Conservation (phyloP, 306 rosid species). For the Benincasa hispida region DNA sequence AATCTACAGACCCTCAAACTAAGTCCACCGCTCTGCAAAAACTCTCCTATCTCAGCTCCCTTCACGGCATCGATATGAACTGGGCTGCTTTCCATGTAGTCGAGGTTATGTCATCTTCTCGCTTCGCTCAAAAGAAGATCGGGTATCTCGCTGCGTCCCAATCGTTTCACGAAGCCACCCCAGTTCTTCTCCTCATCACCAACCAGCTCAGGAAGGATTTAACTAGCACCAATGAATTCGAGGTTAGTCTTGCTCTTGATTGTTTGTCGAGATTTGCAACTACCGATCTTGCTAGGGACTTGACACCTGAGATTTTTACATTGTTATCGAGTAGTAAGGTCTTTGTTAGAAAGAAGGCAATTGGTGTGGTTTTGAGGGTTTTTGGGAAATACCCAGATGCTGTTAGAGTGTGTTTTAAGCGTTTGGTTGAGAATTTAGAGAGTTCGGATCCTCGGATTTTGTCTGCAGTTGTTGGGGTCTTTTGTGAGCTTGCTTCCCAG, state of each 20-base stretch:
- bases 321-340: slow-evolving; percentile 42
- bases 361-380: slow-evolving; percentile 49
- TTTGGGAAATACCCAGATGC: slow-evolving; percentile 81
- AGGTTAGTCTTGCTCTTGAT: slow-evolving; percentile 66
- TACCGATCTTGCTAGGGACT: slow-evolving; percentile 68
- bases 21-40: slow-evolving; percentile 72
- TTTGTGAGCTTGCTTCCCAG: slow-evolving; percentile 60
- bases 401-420: slow-evolving; percentile 77
- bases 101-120: slow-evolving; percentile 76
- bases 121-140: slow-evolving; percentile 60
- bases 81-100: slow-evolving; percentile 90
- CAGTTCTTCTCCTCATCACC: slow-evolving; percentile 77
- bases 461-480: slow-evolving; percentile 66
- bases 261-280: slow-evolving; percentile 63
- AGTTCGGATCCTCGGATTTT: slow-evolving; percentile 40
- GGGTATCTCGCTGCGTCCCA: slow-evolving; percentile 72
- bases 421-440: slow-evolving; percentile 78
- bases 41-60: slow-evolving; percentile 56
- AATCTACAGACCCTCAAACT: slow-evolving; percentile 58
- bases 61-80: slow-evolving; percentile 67
- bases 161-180: slow-evolving; percentile 56
- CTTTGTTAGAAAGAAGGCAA: slow-evolving; percentile 61
- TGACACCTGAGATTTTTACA: slow-evolving; percentile 66
- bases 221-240: slow-evolving; percentile 36
- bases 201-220: slow-evolving; percentile 94